Conservation (phyloP, 768 basidiomycete species). For the Lanmaoa rubissima region DNA sequence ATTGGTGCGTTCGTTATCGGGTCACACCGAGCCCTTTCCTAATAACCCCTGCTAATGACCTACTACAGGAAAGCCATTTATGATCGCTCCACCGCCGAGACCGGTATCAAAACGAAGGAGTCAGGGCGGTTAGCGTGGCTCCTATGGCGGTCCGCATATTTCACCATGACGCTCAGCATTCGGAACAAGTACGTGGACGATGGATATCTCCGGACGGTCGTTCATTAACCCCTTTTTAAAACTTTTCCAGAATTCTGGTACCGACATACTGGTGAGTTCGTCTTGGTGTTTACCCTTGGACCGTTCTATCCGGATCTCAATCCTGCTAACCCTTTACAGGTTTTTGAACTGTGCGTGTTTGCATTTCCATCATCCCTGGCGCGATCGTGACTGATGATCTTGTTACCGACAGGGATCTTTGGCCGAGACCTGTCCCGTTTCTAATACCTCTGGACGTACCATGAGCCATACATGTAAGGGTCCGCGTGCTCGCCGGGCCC, state of each 20-base stretch:
- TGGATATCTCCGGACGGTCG: slow-evolving; percentile 5
- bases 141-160: slow-evolving; percentile 79
- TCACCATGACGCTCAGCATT: slow-evolving; percentile 69
- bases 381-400: slow-evolving; percentile 15
- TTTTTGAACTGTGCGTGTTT: slow-evolving; percentile 61
- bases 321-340: slow-evolving; percentile 35
- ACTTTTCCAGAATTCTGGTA: slow-evolving; percentile 51
- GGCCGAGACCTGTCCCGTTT: slow-evolving; percentile 73
- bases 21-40: background rate
- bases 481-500: background rate
- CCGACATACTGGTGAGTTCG: slow-evolving; percentile 61
- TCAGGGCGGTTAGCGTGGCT: slow-evolving; percentile 73
- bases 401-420: slow-evolving; percentile 56
- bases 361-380: slow-evolving; percentile 3
- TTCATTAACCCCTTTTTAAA: slow-evolving; percentile 7
- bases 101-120: slow-evolving; percentile 54
- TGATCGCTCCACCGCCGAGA: slow-evolving; percentile 54
- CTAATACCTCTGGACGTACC: slow-evolving; percentile 31
- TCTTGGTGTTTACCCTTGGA: slow-evolving; percentile 6
- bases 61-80: slow-evolving; percentile 69
- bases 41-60: slow-evolving; percentile 2
- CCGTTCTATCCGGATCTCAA: slow-evolving; percentile 15
- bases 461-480: background rate
- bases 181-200: slow-evolving; percentile 58
- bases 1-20: slow-evolving; percentile 47